A percentile compares a stretch with the other conserved stretches of the same genome.
These are phyloP conservation scores for Macrotyloma uniflorum DNA, from an alignment of 306 rosid species.

Conservation along the genomic window DNA sequence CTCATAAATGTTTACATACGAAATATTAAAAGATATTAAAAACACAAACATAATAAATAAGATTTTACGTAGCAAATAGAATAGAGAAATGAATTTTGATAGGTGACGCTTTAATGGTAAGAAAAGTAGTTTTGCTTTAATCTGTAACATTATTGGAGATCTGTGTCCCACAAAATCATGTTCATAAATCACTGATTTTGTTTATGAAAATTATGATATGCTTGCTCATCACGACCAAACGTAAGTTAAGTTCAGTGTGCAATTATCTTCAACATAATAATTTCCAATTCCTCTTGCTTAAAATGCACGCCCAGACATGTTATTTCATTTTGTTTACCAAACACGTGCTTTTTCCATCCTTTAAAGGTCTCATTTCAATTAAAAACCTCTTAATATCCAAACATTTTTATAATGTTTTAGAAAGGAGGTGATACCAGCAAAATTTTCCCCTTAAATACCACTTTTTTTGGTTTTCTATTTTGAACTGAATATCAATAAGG, in stretches of 20 bases:
- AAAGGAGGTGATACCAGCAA: too few relatives aligned
- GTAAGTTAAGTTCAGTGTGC: neutral
- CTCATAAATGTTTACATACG: too few relatives aligned
- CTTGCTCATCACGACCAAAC: neutral
- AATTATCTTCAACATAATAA: neutral
- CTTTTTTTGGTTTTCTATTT: too few relatives aligned
- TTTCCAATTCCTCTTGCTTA: constrained; percentile 6
- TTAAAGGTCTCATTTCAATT: neutral
- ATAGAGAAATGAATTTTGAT: neutral
- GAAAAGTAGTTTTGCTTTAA: constrained; percentile 31
- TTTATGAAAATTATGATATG: neutral
- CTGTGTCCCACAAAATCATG: constrained; percentile 30
- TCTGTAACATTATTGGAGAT: constrained; percentile 28
- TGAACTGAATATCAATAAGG: too few relatives aligned
- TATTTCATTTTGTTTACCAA: neutral
- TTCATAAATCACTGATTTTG: neutral
- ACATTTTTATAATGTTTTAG: too few relatives aligned
- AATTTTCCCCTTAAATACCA: too few relatives aligned
- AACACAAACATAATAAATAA: too few relatives aligned
- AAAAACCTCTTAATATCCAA: too few relatives aligned
- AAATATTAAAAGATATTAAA: too few relatives aligned
- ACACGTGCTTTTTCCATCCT: neutral
- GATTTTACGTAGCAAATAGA: too few relatives aligned
- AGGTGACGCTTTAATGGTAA: constrained; percentile 45
- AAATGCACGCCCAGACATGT: constrained; percentile 24